phyloP scores from a whole-genome alignment of 805 yeast species.

The Saturnispora sanitii region DNA sequence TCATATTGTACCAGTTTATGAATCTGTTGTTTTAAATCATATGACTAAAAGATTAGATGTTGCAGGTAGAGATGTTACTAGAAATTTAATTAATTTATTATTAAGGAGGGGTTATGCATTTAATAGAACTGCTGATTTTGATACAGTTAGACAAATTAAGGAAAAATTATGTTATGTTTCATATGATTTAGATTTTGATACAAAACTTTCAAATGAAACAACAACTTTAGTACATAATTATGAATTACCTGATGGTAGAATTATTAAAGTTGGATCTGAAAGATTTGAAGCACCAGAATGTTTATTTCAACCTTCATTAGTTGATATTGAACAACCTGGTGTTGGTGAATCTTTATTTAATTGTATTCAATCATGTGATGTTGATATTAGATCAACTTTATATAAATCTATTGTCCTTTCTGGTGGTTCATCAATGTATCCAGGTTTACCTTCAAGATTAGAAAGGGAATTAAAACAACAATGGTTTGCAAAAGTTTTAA shows the following conservation, averaged over 20 bases:
- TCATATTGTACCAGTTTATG: constrained; percentile 96
- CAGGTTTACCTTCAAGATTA: constrained; percentile 90
- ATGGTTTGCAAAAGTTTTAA: constrained; percentile 84
- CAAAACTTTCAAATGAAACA: constrained; percentile 84
- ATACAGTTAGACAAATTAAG: constrained; percentile 95
- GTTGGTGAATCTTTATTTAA: constrained; percentile 88
- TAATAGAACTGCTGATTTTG: constrained; percentile 97
- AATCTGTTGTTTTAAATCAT: constrained; percentile 92
- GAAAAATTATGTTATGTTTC: constrained; percentile 94
- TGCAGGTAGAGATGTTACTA: constrained; percentile 98
- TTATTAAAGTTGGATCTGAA: constrained; percentile 88
- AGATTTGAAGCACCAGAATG: constrained; percentile 97
- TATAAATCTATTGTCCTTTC: constrained; percentile 89
- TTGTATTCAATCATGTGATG: constrained; percentile 89
- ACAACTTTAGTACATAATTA: constrained; percentile 85
- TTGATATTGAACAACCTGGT: constrained; percentile 95
- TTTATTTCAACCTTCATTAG: constrained; percentile 89
- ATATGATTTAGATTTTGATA: constrained; percentile 84
- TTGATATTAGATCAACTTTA: constrained; percentile 81
- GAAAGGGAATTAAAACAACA: constrained; percentile 94
- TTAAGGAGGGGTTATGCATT: constrained; percentile 96
- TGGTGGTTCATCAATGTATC: constrained; percentile 98
- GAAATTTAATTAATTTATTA: constrained; percentile 81
- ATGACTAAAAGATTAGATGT: constrained; percentile 87
- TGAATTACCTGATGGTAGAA: constrained; percentile 95